Base-by-base conservation (phyloP, 176 grass and related monocot genomes). In the Rhynchospora pubera region DNA sequence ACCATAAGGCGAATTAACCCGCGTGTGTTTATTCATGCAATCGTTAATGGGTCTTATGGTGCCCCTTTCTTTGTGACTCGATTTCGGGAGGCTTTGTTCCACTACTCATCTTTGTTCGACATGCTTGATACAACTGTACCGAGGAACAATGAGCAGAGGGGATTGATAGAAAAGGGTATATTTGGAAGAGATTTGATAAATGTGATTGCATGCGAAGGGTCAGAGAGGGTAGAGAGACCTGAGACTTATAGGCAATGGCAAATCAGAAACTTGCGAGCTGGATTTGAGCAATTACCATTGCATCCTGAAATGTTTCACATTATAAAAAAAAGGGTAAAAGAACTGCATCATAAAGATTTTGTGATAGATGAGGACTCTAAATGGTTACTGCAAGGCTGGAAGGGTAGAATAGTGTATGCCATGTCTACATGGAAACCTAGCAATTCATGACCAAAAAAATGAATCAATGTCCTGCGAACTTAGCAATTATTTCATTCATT, bases 101-200 rank as follows among this genome's bases (percentile, higher is more conserved):
- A 91, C 77, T 91, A 89, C 81, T 89, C 87, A 23, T 65, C 90
- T 12, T 45, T 89, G 24, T 91, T 91, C 78, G 90, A 91, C 84
- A 85, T 91, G 84, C 85, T 89, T 16, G 90, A 91, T 66, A 69
- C 84, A 14, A 91, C 79, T 57, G 87, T 79, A 63, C 87, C 84
- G 2, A 71, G 87, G 60, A 32, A 91, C 22, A 58, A 91, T 43
- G 81, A 82, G 23, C 79, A 82, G 19, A 82, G 79, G 58, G 79
- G 79, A 2, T 66, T 82, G n/a, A 82, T 82, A 62, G 79, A 82
- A 61, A 82, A 61, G 79, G 60, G 79, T 24, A 82, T 82, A 30
- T 82, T 82, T 18, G 79, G 79, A 82, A 82, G 56, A 82, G 79
- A 82, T 26, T 28, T 64, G 14, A 64, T 82, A 64, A 82, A 82